Percentiles rank a stretch among this genome's conserved stretches.
These are phyloP conservation scores for Lachnellula cervina DNA, from an alignment of 2,329 filamentous ascomycete species.

Conservation along the genomic window DNA sequence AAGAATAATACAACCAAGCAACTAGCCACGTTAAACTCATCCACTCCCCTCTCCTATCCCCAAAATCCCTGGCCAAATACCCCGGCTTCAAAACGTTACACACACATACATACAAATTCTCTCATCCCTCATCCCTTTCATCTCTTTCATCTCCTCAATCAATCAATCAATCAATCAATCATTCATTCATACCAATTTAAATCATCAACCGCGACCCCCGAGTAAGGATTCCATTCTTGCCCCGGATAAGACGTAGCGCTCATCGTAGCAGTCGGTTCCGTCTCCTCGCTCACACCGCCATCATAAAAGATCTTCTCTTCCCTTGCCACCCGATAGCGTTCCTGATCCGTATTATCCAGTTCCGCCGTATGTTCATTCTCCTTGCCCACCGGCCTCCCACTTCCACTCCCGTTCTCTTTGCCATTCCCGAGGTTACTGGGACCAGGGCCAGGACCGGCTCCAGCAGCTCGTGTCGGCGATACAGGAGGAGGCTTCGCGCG, in stretches of 20 bases:
- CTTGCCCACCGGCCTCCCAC: neutral
- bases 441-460: neutral
- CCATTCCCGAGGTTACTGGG: neutral
- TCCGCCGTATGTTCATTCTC: neutral
- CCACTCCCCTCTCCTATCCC: too few species aligned
- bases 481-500: neutral
- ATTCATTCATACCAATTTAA: neutral
- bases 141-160: neutral
- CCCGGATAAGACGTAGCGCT: conserved; percentile 64
- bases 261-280: conserved; percentile 46
- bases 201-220: neutral
- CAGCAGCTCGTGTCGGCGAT: neutral
- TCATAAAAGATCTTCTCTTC: conserved; percentile 51
- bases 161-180: neutral
- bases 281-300: conserved; percentile 38
- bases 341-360: conserved; percentile 1
- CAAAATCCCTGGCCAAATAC: too few species aligned
- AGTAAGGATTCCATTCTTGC: conserved; percentile 52
- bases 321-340: conserved; percentile 3
- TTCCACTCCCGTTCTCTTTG: neutral
- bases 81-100: too few species aligned
- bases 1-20: too few species aligned
- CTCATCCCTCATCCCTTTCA: neutral
- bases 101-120: neutral
- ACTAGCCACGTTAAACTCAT: too few species aligned